Percentiles rank a stretch among this genome's conserved stretches.
These are phyloP conservation scores for Pyrrhoderma noxium DNA, from an alignment of 1,284 basidiomycete species.

Conservation along the genomic window DNA sequence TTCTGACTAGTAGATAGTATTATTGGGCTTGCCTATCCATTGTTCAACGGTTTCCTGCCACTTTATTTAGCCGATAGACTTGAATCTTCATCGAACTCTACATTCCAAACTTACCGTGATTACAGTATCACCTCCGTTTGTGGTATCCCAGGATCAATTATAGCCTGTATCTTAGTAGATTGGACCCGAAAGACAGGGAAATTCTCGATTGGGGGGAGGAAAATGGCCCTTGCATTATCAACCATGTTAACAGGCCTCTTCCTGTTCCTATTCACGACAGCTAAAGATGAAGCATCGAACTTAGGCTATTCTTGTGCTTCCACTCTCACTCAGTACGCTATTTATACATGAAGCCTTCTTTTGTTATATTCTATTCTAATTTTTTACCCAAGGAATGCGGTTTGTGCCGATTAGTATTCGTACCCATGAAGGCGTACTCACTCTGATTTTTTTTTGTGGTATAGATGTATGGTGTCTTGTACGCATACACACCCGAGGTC, in stretches of 20 bases:
- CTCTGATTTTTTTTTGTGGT: slow-evolving; percentile 25
- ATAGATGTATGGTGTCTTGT: slow-evolving; percentile 55
- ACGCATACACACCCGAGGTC: slow-evolving; percentile 56
- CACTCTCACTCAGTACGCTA: slow-evolving; percentile 37
- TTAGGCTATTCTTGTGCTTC: slow-evolving; percentile 50
- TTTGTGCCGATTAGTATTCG: slow-evolving; percentile 7
- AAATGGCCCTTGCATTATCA: slow-evolving; percentile 43
- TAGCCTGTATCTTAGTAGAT: slow-evolving; percentile 50
- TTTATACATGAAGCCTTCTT: too few relatives aligned
- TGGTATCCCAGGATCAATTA: slow-evolving; percentile 52
- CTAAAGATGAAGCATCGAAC: slow-evolving; percentile 37
- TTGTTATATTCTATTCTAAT: too few relatives aligned
- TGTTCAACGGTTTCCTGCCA: slow-evolving; percentile 48
- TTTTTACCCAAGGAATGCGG: slow-evolving; percentile 12
- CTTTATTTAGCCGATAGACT: slow-evolving; percentile 42
- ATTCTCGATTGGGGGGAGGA: slow-evolving; percentile 39
- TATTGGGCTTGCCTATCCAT: slow-evolving; percentile 55
- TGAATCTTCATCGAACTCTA: slow-evolving; percentile 25
- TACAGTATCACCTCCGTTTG: slow-evolving; percentile 42
- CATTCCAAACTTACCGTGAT: slow-evolving; percentile 38
- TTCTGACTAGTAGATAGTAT: slow-evolving; percentile 24
- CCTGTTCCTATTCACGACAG: slow-evolving; percentile 56
- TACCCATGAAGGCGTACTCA: slow-evolving; percentile 3
- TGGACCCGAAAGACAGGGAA: slow-evolving; percentile 30
- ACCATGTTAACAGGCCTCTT: slow-evolving; percentile 49